Conservation (phyloP, 2,329 filamentous ascomycete genomes). For the Elsinoe perseae region DNA sequence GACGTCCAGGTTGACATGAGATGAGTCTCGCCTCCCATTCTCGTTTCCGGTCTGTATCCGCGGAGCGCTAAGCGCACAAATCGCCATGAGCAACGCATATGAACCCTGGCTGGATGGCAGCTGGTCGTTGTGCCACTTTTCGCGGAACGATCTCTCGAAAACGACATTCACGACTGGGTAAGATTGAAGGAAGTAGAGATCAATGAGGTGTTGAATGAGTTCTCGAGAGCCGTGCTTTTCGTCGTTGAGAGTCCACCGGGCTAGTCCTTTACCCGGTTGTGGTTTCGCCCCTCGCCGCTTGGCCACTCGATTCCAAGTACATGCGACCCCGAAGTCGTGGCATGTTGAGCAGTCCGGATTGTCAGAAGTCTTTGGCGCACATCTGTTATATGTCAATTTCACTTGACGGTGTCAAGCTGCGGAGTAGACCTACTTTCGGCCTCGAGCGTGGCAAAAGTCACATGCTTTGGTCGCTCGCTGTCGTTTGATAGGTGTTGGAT, state of each 20-base stretch:
- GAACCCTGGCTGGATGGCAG: neutral
- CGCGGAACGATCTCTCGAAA: constrained; percentile 7
- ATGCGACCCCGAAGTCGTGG: constrained; percentile 4
- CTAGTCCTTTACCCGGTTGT: constrained; percentile 2
- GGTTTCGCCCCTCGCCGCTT: constrained; percentile 9
- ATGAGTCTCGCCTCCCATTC: neutral
- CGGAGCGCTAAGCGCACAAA: neutral
- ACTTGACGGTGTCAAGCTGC: neutral
- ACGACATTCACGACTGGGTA: constrained; percentile 11
- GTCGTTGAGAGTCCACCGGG: constrained; percentile 6
- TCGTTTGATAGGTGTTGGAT: neutral
- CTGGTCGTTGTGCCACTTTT: constrained; percentile 4
- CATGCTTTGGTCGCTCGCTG: constrained; percentile 6
- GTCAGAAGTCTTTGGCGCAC: neutral
- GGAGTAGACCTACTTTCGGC: neutral
- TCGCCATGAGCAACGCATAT: constrained; percentile 4
- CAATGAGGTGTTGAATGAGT: neutral
- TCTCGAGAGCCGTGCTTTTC: constrained; percentile 1
- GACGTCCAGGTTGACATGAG: neutral
- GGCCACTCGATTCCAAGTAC: constrained; percentile 9
- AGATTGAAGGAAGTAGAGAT: neutral
- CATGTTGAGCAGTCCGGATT: neutral
- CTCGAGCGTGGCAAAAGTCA: constrained; percentile 10
- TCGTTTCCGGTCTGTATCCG: neutral
- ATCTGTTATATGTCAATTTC: neutral